Evolutionary conservation across 2,329 filamentous ascomycete species (phyloP).

Genomic region (Arthrobotrys pseudoclavata): DNA sequence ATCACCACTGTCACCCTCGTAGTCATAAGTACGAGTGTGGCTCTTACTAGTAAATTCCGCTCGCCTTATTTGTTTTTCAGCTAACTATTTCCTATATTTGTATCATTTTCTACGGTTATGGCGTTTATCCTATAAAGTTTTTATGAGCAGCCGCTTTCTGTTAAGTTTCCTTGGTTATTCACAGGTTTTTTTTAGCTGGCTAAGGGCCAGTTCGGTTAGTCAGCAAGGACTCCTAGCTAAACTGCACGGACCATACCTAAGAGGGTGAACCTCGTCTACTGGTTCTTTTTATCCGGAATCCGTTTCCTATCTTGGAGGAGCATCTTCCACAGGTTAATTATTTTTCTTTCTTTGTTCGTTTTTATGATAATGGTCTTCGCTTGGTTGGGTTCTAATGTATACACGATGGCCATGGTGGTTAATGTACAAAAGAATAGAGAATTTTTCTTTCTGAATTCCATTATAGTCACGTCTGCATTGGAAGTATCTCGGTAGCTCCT

Average conservation of each 20-base stretch:
- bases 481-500: no score
- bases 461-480: no score
- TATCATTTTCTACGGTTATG: slow-evolving; percentile 44
- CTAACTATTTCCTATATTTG: neutral
- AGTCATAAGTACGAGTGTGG: neutral
- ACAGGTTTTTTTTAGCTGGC: neutral
- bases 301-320: slow-evolving; percentile 11
- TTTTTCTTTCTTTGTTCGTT: neutral
- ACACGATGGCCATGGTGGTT: neutral
- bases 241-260: slow-evolving; percentile 6
- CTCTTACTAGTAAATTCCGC: neutral
- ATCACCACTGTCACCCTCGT: neutral
- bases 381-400: slow-evolving; percentile 1
- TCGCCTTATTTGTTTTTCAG: neutral
- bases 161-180: slow-evolving; percentile 8
- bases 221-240: slow-evolving; percentile 3
- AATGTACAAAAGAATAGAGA: slow-evolving; percentile 14
- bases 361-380: neutral
- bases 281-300: slow-evolving; percentile 48
- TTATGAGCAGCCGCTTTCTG: neutral
- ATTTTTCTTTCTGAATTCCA: neutral
- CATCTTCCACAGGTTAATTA: neutral
- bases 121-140: slow-evolving; percentile 13
- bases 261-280: slow-evolving; percentile 1
- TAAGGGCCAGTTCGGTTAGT: slow-evolving; percentile 10